Evolutionary conservation across 2,329 filamentous ascomycete species (phyloP).

Genomic region (Alternaria gansuensis): DNA sequence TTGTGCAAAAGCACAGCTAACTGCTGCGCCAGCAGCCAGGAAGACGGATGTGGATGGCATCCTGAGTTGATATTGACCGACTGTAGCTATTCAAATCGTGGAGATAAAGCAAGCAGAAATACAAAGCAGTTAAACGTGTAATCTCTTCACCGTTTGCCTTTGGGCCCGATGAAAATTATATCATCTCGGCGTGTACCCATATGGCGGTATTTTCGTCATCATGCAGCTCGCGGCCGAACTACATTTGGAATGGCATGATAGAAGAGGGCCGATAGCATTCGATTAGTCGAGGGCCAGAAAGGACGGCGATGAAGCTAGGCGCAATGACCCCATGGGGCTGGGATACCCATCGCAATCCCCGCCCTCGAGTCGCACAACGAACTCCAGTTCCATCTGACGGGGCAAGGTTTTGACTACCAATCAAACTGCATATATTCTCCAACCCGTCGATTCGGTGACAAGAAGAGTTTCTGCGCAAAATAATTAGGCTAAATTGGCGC

Average conservation of each 20-base stretch:
- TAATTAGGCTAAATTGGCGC: neutral
- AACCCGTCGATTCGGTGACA: neutral
- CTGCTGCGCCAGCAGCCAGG: conserved; percentile 13
- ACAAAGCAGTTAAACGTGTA: conserved; percentile 2
- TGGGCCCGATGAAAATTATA: neutral
- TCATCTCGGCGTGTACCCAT: conserved; percentile 9
- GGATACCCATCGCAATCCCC: conserved; percentile 1
- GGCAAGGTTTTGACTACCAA: neutral
- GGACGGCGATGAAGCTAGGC: conserved; percentile 6
- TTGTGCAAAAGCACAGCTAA: conserved; percentile 27
- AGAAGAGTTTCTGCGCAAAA: neutral
- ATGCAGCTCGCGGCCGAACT: conserved; percentile 2
- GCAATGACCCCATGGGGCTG: conserved; percentile 17
- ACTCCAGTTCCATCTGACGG: neutral
- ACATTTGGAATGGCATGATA: conserved; percentile 1
- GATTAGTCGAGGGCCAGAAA: conserved; percentile 5
- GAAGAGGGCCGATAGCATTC: conserved; percentile 3
- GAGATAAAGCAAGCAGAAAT: neutral
- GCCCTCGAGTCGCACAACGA: neutral
- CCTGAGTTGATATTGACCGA: neutral
- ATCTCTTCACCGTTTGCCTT: conserved; percentile 7
- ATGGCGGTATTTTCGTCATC: conserved; percentile 6
- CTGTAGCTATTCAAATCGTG: neutral
- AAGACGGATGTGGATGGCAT: conserved; percentile 16
- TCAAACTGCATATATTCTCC: neutral